Conservation (phyloP, 2,329 filamentous ascomycete genomes). For the Byssochlamys sp. region DNA sequence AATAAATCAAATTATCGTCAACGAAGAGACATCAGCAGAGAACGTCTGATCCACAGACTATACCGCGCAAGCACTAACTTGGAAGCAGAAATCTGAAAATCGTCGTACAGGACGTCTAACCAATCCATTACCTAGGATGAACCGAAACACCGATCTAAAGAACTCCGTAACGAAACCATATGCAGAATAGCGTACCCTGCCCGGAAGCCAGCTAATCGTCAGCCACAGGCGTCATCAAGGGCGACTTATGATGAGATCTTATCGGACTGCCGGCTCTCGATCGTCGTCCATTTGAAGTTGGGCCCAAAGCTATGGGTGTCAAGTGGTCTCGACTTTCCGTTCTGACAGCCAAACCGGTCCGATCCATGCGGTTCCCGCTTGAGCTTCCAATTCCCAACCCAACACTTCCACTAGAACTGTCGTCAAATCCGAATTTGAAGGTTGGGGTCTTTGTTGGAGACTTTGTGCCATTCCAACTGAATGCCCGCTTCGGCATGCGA, state of each 20-base stretch:
- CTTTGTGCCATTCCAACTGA: conserved; percentile 23
- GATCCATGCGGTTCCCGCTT: conserved; percentile 40
- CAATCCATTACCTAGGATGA: neutral
- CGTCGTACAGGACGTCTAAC: neutral
- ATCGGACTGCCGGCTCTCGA: conserved; percentile 43
- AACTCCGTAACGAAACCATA: neutral
- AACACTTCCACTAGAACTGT: conserved; percentile 30
- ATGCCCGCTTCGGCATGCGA: conserved; percentile 44
- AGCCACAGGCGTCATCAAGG: conserved; percentile 24
- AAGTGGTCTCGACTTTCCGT: conserved; percentile 81
- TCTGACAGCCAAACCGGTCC: conserved; percentile 66
- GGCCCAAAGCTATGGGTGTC: conserved; percentile 43
- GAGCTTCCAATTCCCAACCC: conserved; percentile 25
- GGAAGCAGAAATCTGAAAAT: neutral
- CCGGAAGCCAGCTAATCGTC: conserved; percentile 19
- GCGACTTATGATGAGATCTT: conserved; percentile 27
- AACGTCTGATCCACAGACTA: neutral
- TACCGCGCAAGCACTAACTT: neutral
- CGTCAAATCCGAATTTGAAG: conserved; percentile 32
- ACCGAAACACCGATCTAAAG: neutral
- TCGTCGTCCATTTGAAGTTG: conserved; percentile 38
- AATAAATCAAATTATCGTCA: neutral
- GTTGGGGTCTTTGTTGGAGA: conserved; percentile 22
- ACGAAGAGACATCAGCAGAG: neutral
- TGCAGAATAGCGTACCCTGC: neutral